Evolutionary conservation across 441 rosid genomes (phyloP).

Genomic region (Populus hybrid): DNA sequence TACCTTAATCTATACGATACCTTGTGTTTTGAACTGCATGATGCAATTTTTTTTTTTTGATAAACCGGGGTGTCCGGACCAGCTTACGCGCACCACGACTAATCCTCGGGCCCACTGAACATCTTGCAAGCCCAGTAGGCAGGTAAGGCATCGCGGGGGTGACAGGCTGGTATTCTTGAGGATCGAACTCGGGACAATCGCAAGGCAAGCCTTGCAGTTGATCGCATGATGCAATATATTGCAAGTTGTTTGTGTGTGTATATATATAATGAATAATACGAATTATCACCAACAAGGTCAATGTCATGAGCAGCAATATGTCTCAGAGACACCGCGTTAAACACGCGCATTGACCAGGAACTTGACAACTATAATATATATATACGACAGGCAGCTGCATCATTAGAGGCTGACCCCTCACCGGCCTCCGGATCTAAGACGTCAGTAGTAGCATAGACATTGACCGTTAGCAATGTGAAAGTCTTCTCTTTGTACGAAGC

Average conservation of each 20-base stretch:
- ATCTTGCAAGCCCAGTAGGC: no score
- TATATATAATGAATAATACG: background rate
- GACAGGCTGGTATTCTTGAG: no score
- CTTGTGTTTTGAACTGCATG: background rate
- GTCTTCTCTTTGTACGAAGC: conserved; percentile 35
- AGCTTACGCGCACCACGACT: no score
- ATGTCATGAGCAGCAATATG: conserved; percentile 26
- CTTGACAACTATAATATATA: conserved; percentile 13
- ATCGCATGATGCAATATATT: background rate
- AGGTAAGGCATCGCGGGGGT: no score
- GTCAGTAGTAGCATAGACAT: conserved; percentile 12
- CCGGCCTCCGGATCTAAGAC: conserved; percentile 18
- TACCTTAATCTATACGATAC: background rate
- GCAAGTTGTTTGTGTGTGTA: background rate
- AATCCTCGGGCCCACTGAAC: no score
- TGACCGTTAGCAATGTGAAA: conserved; percentile 36
- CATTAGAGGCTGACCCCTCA: background rate
- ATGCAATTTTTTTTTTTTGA: no score
- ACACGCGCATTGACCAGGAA: conserved; percentile 35
- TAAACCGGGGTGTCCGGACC: no score
- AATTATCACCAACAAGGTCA: conserved; percentile 17
- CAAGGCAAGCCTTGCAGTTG: no score
- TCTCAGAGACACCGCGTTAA: conserved; percentile 18
- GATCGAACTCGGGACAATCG: no score
- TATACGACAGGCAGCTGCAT: background rate